Percentiles rank a stretch among this genome's conserved stretches.
Conservation (phyloP, 2,329 filamentous ascomycete genomes). For the Phaeomoniella chlamydospora region DNA sequence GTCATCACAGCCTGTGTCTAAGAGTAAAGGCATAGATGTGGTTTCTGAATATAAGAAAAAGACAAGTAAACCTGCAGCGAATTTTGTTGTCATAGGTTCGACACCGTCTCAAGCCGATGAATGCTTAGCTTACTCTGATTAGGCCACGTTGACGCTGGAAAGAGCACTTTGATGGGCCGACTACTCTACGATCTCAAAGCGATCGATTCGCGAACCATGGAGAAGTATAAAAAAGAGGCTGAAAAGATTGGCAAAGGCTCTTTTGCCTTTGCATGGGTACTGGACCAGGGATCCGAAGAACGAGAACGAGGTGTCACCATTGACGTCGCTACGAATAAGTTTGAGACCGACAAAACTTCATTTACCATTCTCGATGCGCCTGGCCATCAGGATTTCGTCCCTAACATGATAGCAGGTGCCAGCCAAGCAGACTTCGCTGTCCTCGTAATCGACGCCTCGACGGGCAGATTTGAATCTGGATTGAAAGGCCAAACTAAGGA, state of each 20-base stretch:
- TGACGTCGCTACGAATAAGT: slow-evolving; percentile 88
- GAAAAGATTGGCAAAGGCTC: slow-evolving; percentile 87
- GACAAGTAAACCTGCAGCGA: slow-evolving; percentile 64
- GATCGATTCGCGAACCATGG: slow-evolving; percentile 74
- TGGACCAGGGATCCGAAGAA: slow-evolving; percentile 86
- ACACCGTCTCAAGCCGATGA: slow-evolving; percentile 1
- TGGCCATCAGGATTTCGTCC: slow-evolving; percentile 89
- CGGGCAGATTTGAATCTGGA: slow-evolving; percentile 84
- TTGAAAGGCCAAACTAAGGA: slow-evolving; percentile 89
- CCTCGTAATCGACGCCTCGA: slow-evolving; percentile 80
- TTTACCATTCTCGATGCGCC: slow-evolving; percentile 95
- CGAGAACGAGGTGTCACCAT: slow-evolving; percentile 84
- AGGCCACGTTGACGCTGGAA: slow-evolving; percentile 95
- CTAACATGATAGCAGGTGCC: slow-evolving; percentile 96
- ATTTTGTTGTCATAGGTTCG: slow-evolving; percentile 84
- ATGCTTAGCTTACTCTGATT: slow-evolving; percentile 8
- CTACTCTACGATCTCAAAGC: slow-evolving; percentile 77
- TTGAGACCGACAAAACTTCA: slow-evolving; percentile 71
- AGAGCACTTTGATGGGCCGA: slow-evolving; percentile 96
- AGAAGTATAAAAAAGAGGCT: slow-evolving; percentile 77
- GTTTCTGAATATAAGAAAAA: slow-evolving; percentile 64
- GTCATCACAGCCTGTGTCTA: slow-evolving; percentile 37
- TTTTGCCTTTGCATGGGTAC: slow-evolving; percentile 91
- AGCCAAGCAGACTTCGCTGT: slow-evolving; percentile 94
- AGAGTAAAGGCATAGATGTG: slow-evolving; percentile 72